Conservation (phyloP, 179 eudicot species). For the Spergularia azorica region DNA sequence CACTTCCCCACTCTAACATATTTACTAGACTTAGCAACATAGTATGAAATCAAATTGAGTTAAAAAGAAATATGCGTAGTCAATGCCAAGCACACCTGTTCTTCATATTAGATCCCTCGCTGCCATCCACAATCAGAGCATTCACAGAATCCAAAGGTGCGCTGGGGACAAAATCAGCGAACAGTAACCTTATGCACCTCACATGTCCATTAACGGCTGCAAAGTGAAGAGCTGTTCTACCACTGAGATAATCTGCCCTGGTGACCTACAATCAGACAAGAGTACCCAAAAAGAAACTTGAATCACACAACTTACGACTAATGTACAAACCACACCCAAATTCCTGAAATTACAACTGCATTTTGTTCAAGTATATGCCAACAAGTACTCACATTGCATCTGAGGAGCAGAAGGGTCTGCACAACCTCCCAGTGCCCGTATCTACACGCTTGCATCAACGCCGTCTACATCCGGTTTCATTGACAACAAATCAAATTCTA, state of each 20-base stretch:
- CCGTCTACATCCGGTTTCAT: slow-evolving; percentile 57
- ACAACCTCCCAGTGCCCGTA: slow-evolving; percentile 99
- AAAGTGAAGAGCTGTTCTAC: slow-evolving; percentile 97
- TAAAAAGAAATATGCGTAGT: background rate
- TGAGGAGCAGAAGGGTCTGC: slow-evolving; percentile 74
- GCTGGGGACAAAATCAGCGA: slow-evolving; percentile 95
- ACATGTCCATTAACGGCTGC: slow-evolving; percentile 87
- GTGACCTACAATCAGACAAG: slow-evolving; percentile 53
- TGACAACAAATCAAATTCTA: slow-evolving; percentile 2
- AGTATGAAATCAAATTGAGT: background rate
- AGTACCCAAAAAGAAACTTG: background rate
- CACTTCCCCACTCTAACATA: background rate
- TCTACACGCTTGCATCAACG: slow-evolving; percentile 99
- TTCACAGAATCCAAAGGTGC: slow-evolving; percentile 55
- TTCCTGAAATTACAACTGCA: background rate
- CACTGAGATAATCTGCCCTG: slow-evolving; percentile 96
- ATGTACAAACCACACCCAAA: background rate
- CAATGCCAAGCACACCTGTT: slow-evolving; percentile 36
- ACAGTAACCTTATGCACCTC: slow-evolving; percentile 77
- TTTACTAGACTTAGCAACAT: background rate
- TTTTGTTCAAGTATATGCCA: background rate
- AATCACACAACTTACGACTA: background rate
- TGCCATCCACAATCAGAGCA: slow-evolving; percentile 35
- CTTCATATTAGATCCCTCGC: slow-evolving; percentile 41
- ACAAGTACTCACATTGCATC: slow-evolving; percentile 66